phyloP scores from a whole-genome alignment of 768 basidiomycete genomes.

The Cyathus striatus region DNA sequence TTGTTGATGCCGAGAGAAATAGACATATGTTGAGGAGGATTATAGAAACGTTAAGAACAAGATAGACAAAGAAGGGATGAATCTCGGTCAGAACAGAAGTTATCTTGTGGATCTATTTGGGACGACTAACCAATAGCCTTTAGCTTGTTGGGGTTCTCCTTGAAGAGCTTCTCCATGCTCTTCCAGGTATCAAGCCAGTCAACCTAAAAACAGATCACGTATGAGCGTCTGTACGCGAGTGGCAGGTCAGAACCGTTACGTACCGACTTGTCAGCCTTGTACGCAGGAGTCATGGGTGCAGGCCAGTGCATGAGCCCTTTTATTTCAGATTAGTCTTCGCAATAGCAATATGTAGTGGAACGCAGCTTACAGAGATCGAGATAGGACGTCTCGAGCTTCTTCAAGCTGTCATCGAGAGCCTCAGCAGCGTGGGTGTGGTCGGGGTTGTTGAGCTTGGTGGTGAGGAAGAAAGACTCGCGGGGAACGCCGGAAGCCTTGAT shows the following conservation, averaged over 20 bases:
- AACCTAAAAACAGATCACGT: no score
- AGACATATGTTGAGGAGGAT: no score
- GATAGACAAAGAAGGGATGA: no score
- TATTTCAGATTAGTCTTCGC: no score
- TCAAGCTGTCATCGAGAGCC: conserved; percentile 67
- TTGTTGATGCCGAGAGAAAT: conserved; percentile 1
- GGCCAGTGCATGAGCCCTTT: conserved; percentile 83
- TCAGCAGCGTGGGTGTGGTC: conserved; percentile 55
- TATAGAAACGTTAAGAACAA: no score
- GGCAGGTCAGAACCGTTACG: conserved; percentile 3
- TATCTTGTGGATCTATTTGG: no score
- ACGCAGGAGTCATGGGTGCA: conserved; percentile 58
- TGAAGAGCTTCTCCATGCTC: conserved; percentile 64
- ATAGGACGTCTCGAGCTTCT: conserved; percentile 66
- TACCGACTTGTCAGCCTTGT: conserved; percentile 45
- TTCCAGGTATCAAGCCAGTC: conserved; percentile 81
- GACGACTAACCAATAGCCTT: conserved; percentile 82
- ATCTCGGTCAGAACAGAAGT: no score
- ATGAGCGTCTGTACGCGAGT: no score
- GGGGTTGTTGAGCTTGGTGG: conserved; percentile 64
- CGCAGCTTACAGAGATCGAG: conserved; percentile 76
- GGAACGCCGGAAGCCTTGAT: conserved; percentile 71
- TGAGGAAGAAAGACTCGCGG: conserved; percentile 74
- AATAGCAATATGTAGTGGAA: no score
- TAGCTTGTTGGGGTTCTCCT: conserved; percentile 63